phyloP scores from a whole-genome alignment of 2,329 filamentous ascomycete genomes.

The Fusarium citri region DNA sequence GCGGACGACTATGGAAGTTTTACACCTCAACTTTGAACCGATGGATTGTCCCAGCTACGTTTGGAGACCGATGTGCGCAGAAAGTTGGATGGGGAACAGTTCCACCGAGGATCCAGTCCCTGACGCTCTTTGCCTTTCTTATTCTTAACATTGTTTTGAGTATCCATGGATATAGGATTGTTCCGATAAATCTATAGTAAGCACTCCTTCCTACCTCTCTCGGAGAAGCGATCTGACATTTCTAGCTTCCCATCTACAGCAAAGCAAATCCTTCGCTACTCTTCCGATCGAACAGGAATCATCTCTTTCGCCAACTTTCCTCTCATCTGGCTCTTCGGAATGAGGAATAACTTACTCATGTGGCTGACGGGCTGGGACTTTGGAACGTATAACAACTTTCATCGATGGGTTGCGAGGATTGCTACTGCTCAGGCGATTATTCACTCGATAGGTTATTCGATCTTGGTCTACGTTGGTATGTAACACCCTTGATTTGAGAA shows the following conservation, averaged over 20 bases:
- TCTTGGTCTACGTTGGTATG: constrained; percentile 56
- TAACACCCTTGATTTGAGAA: fast-evolving
- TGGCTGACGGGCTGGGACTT: constrained; percentile 78
- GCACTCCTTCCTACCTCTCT: not conserved
- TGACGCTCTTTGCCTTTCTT: constrained; percentile 55
- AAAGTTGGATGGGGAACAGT: constrained; percentile 60
- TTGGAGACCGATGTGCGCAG: constrained; percentile 57
- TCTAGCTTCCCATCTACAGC: constrained; percentile 50
- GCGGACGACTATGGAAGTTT: not conserved
- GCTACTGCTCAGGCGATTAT: constrained; percentile 71
- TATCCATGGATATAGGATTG: constrained; percentile 53
- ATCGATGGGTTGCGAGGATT: constrained; percentile 73
- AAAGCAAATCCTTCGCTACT: constrained; percentile 62
- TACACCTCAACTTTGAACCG: constrained; percentile 50
- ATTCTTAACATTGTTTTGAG: constrained; percentile 54
- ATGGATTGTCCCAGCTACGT: constrained; percentile 56
- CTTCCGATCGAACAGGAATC: constrained; percentile 72
- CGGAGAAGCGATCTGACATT: not conserved
- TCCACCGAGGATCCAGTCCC: constrained; percentile 57
- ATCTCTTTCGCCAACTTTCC: constrained; percentile 73
- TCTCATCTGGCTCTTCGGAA: constrained; percentile 73
- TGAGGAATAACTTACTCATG: constrained; percentile 73
- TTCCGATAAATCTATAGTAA: constrained; percentile 56
- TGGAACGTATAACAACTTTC: constrained; percentile 73
- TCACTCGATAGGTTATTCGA: constrained; percentile 70